A percentile compares a stretch with the other conserved stretches of the same genome.
phyloP scores from a whole-genome alignment of 179 eudicot genomes.

The Silene coronaria region DNA sequence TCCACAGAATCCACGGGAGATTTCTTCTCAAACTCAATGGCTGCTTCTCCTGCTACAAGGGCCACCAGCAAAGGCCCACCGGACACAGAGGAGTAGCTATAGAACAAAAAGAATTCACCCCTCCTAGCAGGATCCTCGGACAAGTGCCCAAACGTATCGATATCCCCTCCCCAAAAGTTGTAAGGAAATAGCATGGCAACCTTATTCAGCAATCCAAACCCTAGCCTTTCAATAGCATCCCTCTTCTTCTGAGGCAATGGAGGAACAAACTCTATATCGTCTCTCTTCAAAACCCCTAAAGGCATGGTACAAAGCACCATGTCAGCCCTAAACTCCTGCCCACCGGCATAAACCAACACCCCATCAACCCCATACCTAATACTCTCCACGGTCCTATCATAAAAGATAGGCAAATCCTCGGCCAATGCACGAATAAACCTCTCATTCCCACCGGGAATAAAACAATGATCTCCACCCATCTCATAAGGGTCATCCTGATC shows the following conservation, averaged over 20 bases:
- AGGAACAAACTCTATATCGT: slow-evolving; percentile 66
- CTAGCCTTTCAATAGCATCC: slow-evolving; percentile 78
- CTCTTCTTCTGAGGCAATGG: slow-evolving; percentile 73
- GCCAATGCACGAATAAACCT: slow-evolving; percentile 75
- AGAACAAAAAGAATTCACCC: slow-evolving; percentile 91
- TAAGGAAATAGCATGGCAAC: slow-evolving; percentile 92
- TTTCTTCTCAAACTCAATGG: slow-evolving; percentile 67
- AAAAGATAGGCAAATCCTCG: slow-evolving; percentile 72
- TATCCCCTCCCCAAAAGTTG: slow-evolving; percentile 95
- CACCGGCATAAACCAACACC: slow-evolving; percentile 66
- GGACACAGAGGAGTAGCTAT: slow-evolving; percentile 84
- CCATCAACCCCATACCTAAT: slow-evolving; percentile 85
- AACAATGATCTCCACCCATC: slow-evolving; percentile 99
- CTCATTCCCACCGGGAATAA: slow-evolving; percentile 93
- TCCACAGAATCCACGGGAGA: slow-evolving; percentile 81
- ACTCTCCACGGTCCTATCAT: slow-evolving; percentile 50
- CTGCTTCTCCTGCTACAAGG: slow-evolving; percentile 96
- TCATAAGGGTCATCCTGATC: slow-evolving; percentile 98
- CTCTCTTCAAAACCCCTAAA: slow-evolving; percentile 82
- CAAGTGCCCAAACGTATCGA: slow-evolving; percentile 93
- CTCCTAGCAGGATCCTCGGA: slow-evolving; percentile 68
- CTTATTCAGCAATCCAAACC: slow-evolving; percentile 90
- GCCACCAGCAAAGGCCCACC: slow-evolving; percentile 97
- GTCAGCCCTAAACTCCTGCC: slow-evolving; percentile 71
- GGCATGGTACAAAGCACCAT: slow-evolving; percentile 90